Evolutionary conservation across 805 yeast genomes (phyloP), one percentile per base, ranked within the genome.

Genomic region (Candida silvatica): DNA sequence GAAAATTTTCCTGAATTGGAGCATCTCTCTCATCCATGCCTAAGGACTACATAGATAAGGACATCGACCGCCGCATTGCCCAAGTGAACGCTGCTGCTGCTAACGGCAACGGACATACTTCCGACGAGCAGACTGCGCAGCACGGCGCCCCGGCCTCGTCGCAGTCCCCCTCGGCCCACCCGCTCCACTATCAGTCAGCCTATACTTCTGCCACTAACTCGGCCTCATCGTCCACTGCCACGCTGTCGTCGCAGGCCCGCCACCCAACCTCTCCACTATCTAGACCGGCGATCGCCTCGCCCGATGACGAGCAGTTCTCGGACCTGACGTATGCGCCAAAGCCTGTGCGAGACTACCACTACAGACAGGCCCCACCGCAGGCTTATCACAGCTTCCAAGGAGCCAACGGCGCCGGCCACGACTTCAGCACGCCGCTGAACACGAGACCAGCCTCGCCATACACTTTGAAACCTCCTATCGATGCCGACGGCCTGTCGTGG

Each of bases 401-500:
- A n/a, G n/a, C n/a, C n/a, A n/a, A n/a, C n/a, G n/a, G n/a, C n/a
- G n/a, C n/a, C n/a, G n/a, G n/a, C n/a, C n/a, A n/a, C n/a, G n/a
- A n/a, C n/a, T 39, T 47, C 11, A 61, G 54, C 33, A 73, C 87
- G 1, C 88, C 88, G 12, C 62, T 80, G 38, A 79, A 71, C 45
- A 78, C 86, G 3, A 67, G 87, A 49, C 84, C 86, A 2, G 87
- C 88, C 0, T 75, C 87, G 4, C 94, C 95, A 16, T 81, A 78
- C 54, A 82, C 94, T 2, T 56, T 81, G 35, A 78, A 76, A 43
- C 88, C 95, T 0, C 92, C 95, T 15, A 80, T 87, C 23, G 95
- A 86, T 51, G 76, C 71, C 29, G 95, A 85, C 58, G 96, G 96
- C 0, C 69, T 90, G 31, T 85, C 95, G 29, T 90, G 96, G 95